Percentiles rank a stretch among this genome's conserved stretches.
Conservation (phyloP, 1,284 basidiomycete species). For the Malassezia sp. region DNA sequence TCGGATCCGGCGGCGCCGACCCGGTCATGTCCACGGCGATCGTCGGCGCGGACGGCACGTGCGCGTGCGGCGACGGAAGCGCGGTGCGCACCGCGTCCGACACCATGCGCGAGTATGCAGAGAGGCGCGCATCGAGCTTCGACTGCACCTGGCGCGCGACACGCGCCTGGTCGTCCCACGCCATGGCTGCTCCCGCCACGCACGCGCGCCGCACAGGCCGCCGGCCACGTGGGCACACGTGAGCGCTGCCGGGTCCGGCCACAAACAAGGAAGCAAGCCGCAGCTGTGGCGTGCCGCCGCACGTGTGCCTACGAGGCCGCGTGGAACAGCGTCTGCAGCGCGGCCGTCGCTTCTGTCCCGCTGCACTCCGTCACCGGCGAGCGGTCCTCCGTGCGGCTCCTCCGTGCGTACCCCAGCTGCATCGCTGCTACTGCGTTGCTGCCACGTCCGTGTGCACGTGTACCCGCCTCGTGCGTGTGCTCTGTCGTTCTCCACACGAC, state of each 20-base stretch:
- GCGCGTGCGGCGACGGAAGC: not conserved
- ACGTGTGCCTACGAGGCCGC: not conserved
- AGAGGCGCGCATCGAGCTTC: constrained; percentile 11
- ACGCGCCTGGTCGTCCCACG: constrained; percentile 13
- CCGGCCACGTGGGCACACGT: too few relatives aligned
- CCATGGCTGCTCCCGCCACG: constrained; percentile 10
- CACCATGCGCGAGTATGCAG: constrained; percentile 9
- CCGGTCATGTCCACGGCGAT: constrained; percentile 9
- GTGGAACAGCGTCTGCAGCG: constrained; percentile 1
- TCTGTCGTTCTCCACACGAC: too few relatives aligned
- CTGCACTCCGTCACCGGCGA: too few relatives aligned
- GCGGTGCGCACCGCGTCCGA: not conserved
- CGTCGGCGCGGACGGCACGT: not conserved
- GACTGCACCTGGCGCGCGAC: constrained; percentile 13
- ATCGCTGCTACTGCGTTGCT: too few relatives aligned
- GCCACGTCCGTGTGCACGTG: too few relatives aligned
- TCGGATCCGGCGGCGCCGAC: constrained; percentile 5
- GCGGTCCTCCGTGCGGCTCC: too few relatives aligned
- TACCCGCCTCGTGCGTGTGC: too few relatives aligned
- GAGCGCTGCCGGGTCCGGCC: not conserved
- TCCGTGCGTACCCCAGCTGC: too few relatives aligned
- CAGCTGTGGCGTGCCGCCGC: not conserved
- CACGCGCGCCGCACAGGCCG: too few relatives aligned
- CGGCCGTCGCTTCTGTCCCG: too few relatives aligned
- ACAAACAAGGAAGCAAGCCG: not conserved